Evolutionary conservation across 495 filamentous ascomycete genomes (phyloP), one percentile per base, ranked within the genome.

Genomic region (Sabuloglossum arenarium): DNA sequence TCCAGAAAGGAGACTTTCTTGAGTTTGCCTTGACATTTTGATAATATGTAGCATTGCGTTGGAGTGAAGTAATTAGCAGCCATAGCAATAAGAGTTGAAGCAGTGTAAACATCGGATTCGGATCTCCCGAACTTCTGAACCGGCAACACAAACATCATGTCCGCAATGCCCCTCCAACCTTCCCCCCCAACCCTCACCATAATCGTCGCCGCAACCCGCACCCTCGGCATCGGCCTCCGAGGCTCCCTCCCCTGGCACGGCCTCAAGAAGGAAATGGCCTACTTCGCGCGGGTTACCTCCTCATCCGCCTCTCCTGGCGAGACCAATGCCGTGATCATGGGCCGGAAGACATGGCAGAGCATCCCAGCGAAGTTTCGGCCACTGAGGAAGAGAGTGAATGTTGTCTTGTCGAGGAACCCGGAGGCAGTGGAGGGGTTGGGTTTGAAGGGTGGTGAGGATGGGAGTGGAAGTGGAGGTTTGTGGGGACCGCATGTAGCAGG

Each of bases 311-410:
- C 43, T 65, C 65, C 56, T 72, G 53, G 45, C 23, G 46, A 14
- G 10, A 52, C 50, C 24, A 98, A 97, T 64, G 85, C 84, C 0
- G 82, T 98, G 25, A 82, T 98, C 63, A 98, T 98, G 90, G 91
- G 91, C 51, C 85, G 91, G 60, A 95, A 91, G 68, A 96, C 91
- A 0, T 98, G 88, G 80, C 84, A 90, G 28, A 84, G 78, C 46
- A 87, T 98, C 3, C 90, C 90, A 1, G 62, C 68, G 0, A 70
- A 69, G 12, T 84, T 88, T 61, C 75, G 88, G n/a, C 91, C 91
- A 30, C 70, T 98, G 12, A 80, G 75, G 49, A 85, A 77, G 25
- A 67, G 91, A 27, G 66, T 84, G 5, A 97, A 87, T 61, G 75
- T 95, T 10, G 79, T 98, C 49, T 65, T 98, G 53, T 82, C 79